phyloP scores from a whole-genome alignment of 305 asterid genomes.

The Fraxinus velutina region DNA sequence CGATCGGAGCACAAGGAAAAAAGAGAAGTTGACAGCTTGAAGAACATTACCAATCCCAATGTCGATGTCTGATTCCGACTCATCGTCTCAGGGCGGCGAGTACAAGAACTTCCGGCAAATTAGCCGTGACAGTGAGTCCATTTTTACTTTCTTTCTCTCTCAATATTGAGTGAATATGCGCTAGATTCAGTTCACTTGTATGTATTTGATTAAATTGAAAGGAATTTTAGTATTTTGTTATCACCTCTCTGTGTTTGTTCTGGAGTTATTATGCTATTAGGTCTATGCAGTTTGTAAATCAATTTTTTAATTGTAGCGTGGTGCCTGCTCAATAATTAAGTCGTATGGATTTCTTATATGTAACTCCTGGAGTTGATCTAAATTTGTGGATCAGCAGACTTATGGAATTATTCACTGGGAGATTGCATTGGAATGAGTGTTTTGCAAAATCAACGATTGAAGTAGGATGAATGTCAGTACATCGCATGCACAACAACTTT shows the following conservation, averaged over 20 bases:
- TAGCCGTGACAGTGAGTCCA: conserved; percentile 80
- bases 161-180: neutral
- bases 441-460: neutral
- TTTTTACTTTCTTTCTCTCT: neutral
- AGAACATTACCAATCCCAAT: conserved; percentile 26
- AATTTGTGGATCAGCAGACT: neutral
- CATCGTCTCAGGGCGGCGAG: conserved; percentile 90
- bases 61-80: conserved; percentile 94
- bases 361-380: neutral
- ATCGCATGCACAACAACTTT: neutral
- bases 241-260: neutral
- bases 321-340: neutral
- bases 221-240: neutral
- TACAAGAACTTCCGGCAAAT: conserved; percentile 80
- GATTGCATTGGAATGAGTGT: neutral
- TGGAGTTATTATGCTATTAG: neutral
- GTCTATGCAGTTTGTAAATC: neutral
- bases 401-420: neutral
- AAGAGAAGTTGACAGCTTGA: neutral
- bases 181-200: neutral
- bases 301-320: neutral
- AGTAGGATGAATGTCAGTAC: neutral
- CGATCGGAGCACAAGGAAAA: conserved; percentile 10
- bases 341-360: neutral
- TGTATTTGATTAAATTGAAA: neutral